These are phyloP conservation scores for Annulohypoxylon maeteangense DNA, from an alignment of 495 filamentous ascomycete genomes.

Conservation along the genomic window DNA sequence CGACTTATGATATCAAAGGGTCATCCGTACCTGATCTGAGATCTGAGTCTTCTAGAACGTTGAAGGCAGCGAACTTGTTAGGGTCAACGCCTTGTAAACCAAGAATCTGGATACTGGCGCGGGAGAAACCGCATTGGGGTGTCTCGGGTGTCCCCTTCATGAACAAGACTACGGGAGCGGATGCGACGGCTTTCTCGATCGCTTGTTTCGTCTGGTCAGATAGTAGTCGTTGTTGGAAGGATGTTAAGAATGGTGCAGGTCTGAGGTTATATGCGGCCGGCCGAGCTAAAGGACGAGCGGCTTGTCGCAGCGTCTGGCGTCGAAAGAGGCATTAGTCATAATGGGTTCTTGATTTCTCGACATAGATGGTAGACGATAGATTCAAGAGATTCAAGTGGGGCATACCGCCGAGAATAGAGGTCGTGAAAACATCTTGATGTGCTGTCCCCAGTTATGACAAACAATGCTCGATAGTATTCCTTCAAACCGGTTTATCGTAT, in stretches of 20 bases:
- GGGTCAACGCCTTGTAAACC: constrained; percentile 95
- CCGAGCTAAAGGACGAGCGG: constrained; percentile 49
- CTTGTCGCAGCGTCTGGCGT: constrained; percentile 49
- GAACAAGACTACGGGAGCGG: constrained; percentile 93
- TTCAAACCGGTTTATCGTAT: neutral
- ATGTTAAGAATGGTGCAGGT: constrained; percentile 47
- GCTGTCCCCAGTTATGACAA: neutral
- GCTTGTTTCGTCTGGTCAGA: constrained; percentile 79
- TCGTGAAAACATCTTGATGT: constrained; percentile 38
- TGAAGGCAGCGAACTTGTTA: constrained; percentile 95
- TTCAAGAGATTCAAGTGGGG: neutral
- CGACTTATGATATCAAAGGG: neutral
- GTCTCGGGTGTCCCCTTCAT: constrained; percentile 99
- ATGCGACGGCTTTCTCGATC: constrained; percentile 86
- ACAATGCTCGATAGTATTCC: neutral
- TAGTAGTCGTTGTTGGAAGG: constrained; percentile 68
- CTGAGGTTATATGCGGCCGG: constrained; percentile 33
- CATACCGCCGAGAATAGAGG: constrained; percentile 39
- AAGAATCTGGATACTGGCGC: constrained; percentile 93
- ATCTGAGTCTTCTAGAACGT: constrained; percentile 91
- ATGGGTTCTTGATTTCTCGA: neutral
- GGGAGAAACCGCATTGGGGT: constrained; percentile 98
- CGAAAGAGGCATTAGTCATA: constrained; percentile 19
- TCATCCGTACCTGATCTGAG: constrained; percentile 78
- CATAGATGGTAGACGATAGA: neutral